Evolutionary conservation across 345 rosid genomes (phyloP), one percentile per base, ranked within the genome.

Genomic region (Citrus sp.): DNA sequence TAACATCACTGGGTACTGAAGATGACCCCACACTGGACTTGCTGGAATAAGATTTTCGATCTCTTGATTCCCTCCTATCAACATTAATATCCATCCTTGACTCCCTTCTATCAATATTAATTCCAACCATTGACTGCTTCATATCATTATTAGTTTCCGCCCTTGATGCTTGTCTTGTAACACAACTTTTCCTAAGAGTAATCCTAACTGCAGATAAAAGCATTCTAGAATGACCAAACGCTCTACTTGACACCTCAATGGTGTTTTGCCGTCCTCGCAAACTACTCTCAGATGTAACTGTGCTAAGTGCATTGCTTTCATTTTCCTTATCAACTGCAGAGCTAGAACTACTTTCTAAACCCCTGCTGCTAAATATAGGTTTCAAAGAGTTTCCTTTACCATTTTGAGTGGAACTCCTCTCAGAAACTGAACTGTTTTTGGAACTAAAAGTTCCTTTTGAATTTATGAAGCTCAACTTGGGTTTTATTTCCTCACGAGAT

Each of bases 21-120:
- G 91, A 87, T 22, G 91, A 88, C 42, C 86, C 91, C 37, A 81
- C 83, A 30, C 92, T 88, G 73, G 91, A 89, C 68, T 88, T 88
- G 24, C 85, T 51, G 40, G 91, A 88, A 38, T 77, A 80, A 80
- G 91, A 88, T 68, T 80, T 78, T 35, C 59, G 27, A 19, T 81
- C 87, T 40, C 77, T 78, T 54, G 80, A 80, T 56, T 79, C 72
- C 67, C 60, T 76, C n/a, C 28, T 67, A 76, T 82, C 76, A 24
- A 70, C 61, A 80, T 59, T 72, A 64, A 67, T 79, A 80, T 80
- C 85, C 58, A 82, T 74, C 68, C 88, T 86, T 51, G 86, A 84
- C 40, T 78, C 73, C 65, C 59, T 72, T 14, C 24, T 42, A 73
- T 82, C 72, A 28, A 63, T 55, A 78, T 62, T 67, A 77, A 69